Evolutionary conservation across 208 protist genomes (phyloP).

Genomic region (Trypanosoma conorhini): DNA sequence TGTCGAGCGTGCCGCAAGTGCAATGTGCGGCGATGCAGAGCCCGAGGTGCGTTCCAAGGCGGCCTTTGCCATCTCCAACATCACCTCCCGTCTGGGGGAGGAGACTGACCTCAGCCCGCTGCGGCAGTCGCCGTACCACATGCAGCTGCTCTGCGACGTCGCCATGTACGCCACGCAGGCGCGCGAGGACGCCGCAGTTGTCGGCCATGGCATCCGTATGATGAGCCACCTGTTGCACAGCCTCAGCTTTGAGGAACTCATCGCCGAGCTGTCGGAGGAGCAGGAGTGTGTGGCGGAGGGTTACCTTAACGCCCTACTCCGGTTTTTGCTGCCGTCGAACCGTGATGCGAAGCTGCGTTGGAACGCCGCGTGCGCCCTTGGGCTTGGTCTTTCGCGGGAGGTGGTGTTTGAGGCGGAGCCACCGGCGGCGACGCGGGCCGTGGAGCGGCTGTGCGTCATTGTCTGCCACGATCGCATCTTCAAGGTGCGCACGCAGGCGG

Average conservation of each 20-base stretch:
- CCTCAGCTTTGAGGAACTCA: constrained; percentile 68
- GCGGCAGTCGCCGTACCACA: constrained; percentile 21
- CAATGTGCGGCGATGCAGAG: constrained; percentile 45
- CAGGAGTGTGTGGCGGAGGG: constrained; percentile 56
- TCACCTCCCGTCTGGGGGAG: constrained; percentile 39
- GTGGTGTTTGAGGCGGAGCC: constrained; percentile 77
- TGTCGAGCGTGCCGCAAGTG: constrained; percentile 46
- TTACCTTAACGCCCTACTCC: constrained; percentile 59
- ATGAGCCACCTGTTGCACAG: constrained; percentile 67
- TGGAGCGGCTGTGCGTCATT: constrained; percentile 50
- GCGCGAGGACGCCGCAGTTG: constrained; percentile 41
- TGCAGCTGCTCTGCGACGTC: constrained; percentile 51
- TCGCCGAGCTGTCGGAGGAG: constrained; percentile 53
- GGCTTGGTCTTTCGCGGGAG: constrained; percentile 48
- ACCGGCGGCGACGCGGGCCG: constrained; percentile 38
- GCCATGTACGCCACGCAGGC: constrained; percentile 54
- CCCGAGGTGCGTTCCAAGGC: constrained; percentile 66
- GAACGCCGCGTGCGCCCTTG: constrained; percentile 77
- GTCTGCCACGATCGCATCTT: constrained; percentile 69
- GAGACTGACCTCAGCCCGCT: constrained; percentile 10
- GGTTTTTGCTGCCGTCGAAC: constrained; percentile 37
- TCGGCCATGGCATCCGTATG: constrained; percentile 82
- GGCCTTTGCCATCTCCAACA: constrained; percentile 75
- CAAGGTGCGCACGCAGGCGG: constrained; percentile 86
- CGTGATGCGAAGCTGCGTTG: constrained; percentile 75